Evolutionary conservation across 148 eudicot genomes (phyloP), one percentile per base, ranked within the genome.

Genomic region (Heliamphora exappendiculata): DNA sequence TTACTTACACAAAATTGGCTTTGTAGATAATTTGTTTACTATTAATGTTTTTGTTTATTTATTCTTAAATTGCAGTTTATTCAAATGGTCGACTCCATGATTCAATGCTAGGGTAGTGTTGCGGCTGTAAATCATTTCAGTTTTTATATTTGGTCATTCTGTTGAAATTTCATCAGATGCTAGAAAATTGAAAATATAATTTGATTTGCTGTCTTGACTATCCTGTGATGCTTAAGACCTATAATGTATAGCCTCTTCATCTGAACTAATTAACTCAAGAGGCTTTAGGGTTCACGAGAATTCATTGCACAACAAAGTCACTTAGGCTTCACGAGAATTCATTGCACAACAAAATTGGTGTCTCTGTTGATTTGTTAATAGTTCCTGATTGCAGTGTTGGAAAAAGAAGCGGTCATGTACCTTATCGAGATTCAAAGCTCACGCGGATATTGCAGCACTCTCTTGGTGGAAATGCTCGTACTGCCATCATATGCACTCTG

Each of bases 381-480:
- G 29, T 59, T 65, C 45, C 8, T 77, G 50, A 33, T 73, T 80
- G 81, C 85, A 92, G 96, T 76, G 85, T 88, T 76, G 96, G 91
- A 57, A 93, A 88, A 82, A 85, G 96, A 83, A 85, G 88, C 55
- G 94, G 98, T 58, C 94, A 91, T 73, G 88, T 95, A 78, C 96
- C 97, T 22, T 95, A 89, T 77, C 70, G 98, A 78, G 98, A 95
- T 78, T 95, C 98, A 33, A 95, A 95, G 86, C 91, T 95, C 49
- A 95, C 98, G 20, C 86, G 98, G 42, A 95, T 95, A 77, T 77
- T 95, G 75, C 98, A 92, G 82, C 94, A 88, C 77, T 92, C 97
- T 19, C 89, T 95, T 66, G 98, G 97, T 66, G 98, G 98, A 44
- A 95, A 95, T 87, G 98, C 98, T 2, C 90, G 97, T 12, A 95